Percentiles rank a stretch among this genome's conserved stretches.
These are phyloP conservation scores for Fusarium sp. DNA, from an alignment of 2,329 filamentous ascomycete genomes.

Conservation along the genomic window DNA sequence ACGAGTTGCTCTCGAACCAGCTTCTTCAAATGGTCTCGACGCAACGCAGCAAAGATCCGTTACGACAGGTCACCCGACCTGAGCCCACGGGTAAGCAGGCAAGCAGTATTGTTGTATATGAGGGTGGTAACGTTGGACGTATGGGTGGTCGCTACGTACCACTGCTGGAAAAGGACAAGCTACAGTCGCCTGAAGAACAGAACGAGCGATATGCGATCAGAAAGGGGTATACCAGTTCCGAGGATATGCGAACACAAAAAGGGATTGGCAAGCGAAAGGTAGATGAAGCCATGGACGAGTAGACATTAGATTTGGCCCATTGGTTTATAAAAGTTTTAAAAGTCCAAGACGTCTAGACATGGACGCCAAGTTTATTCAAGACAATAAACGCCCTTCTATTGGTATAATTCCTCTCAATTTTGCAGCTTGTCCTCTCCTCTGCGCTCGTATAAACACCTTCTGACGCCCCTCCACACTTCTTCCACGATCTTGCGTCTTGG, in stretches of 20 bases:
- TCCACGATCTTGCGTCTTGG: constrained; percentile 84
- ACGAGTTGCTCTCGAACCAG: constrained; percentile 85
- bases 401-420: constrained; percentile 26
- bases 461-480: constrained; percentile 89
- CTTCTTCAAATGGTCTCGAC: constrained; percentile 75
- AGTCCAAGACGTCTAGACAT: constrained; percentile 11
- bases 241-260: constrained; percentile 61
- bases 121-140: constrained; percentile 68
- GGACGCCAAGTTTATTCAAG: constrained; percentile 10
- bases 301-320: constrained; percentile 23
- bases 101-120: constrained; percentile 60
- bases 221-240: constrained; percentile 69
- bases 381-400: constrained; percentile 11
- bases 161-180: constrained; percentile 65
- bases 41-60: constrained; percentile 54
- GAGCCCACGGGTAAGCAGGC: constrained; percentile 37
- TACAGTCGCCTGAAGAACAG: constrained; percentile 67
- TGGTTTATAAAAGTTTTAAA: constrained; percentile 17
- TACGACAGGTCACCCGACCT: constrained; percentile 28
- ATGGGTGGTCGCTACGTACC: constrained; percentile 69
- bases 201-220: constrained; percentile 74
- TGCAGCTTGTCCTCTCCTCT: constrained; percentile 53
- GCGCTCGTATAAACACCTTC: constrained; percentile 81
- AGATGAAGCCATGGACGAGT: constrained; percentile 46
- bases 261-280: constrained; percentile 52